Conservation (phyloP, 1,284 basidiomycete species). For the Sporisorium scitamineum region DNA sequence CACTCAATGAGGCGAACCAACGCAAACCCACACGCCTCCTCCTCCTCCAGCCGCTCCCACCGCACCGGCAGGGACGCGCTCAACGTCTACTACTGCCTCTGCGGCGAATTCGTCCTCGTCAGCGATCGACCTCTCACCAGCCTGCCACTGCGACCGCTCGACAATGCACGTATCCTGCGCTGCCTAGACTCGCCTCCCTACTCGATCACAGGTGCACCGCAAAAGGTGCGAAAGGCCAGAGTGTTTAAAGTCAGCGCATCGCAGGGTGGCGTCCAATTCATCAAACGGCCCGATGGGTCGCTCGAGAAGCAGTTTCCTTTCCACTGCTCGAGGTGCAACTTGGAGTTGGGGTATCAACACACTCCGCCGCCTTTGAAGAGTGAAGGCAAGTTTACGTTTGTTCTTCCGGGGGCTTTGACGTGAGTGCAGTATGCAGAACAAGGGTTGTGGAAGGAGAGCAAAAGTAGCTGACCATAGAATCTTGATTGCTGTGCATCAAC, state of each 20-base stretch:
- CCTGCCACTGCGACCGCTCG: slow-evolving; percentile 56
- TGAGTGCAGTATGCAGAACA: slow-evolving; percentile 21
- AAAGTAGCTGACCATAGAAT: slow-evolving; percentile 4
- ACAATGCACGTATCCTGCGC: slow-evolving; percentile 55
- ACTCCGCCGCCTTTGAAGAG: slow-evolving; percentile 66
- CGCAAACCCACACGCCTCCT: not conserved
- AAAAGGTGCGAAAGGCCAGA: slow-evolving; percentile 33
- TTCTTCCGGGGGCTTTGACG: slow-evolving; percentile 61
- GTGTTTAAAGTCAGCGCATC: slow-evolving; percentile 64
- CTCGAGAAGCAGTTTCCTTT: slow-evolving; percentile 63
- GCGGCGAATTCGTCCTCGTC: slow-evolving; percentile 66
- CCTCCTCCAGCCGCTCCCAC: not conserved
- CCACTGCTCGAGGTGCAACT: slow-evolving; percentile 58
- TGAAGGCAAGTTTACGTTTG: slow-evolving; percentile 61
- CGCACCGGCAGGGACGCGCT: slow-evolving; percentile 12
- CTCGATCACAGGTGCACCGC: slow-evolving; percentile 31
- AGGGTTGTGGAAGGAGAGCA: not conserved
- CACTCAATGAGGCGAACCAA: not conserved
- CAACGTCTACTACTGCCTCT: slow-evolving; percentile 64
- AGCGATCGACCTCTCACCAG: slow-evolving; percentile 42
- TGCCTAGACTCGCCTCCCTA: slow-evolving; percentile 51
- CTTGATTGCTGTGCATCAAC: not conserved
- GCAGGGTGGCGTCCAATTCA: slow-evolving; percentile 40
- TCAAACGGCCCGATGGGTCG: slow-evolving; percentile 45
- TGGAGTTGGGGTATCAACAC: slow-evolving; percentile 62